These are phyloP conservation scores for Leccinellum albellum DNA, from an alignment of 768 basidiomycete species.

Conservation along the genomic window DNA sequence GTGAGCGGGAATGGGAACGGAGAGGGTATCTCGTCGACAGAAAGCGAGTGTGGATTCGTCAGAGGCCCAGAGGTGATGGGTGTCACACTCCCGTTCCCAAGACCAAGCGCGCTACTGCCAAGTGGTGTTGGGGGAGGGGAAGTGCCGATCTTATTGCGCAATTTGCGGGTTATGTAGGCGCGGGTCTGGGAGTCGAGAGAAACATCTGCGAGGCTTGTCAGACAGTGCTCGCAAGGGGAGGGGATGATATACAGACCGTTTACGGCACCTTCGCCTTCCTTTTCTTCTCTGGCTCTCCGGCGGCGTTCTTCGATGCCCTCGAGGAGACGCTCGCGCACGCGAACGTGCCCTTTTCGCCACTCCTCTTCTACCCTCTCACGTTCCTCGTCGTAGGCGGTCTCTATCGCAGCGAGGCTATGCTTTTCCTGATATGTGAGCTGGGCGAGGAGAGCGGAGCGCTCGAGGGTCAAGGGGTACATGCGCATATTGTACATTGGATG, in stretches of 20 bases:
- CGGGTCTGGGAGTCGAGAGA: conserved; percentile 69
- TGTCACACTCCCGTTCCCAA: conserved; percentile 40
- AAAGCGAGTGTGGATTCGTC: conserved; percentile 78
- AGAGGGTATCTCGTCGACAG: conserved; percentile 83
- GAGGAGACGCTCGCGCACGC: conserved; percentile 70
- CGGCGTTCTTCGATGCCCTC: conserved; percentile 85
- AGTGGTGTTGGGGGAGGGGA: conserved; percentile 78
- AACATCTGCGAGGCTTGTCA: conserved; percentile 48
- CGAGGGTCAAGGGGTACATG: conserved; percentile 67
- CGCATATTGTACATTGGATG: conserved; percentile 65
- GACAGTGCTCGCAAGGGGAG: neutral
- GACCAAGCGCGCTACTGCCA: conserved; percentile 33
- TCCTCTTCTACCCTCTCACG: conserved; percentile 78
- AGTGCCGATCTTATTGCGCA: conserved; percentile 75
- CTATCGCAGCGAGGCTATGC: conserved; percentile 60
- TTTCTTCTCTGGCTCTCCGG: conserved; percentile 77
- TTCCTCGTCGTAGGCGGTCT: conserved; percentile 75
- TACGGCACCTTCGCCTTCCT: conserved; percentile 80
- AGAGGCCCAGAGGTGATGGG: conserved; percentile 68
- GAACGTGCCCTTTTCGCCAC: conserved; percentile 70
- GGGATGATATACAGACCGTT: conserved; percentile 42
- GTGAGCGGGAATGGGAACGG: conserved; percentile 78
- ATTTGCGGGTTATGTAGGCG: conserved; percentile 63
- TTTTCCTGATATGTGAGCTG: conserved; percentile 66
- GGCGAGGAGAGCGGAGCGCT: conserved; percentile 70